Percentiles rank a stretch among this genome's conserved stretches.
phyloP scores from a whole-genome alignment of 345 rosid species.

The Xanthoceras sorbifolium region DNA sequence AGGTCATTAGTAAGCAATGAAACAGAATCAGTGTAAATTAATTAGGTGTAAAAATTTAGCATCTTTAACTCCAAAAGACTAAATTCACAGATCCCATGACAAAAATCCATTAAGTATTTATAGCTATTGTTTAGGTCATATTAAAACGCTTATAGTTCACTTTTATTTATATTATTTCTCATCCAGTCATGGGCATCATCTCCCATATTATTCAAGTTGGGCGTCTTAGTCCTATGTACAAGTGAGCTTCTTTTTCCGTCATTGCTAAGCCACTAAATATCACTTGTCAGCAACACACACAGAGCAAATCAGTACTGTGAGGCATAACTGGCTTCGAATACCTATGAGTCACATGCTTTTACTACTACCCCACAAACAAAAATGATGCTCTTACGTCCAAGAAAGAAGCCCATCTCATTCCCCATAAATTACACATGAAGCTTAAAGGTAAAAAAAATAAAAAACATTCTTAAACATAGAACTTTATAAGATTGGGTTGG shows the following conservation, averaged over 20 bases:
- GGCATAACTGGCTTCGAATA: background rate
- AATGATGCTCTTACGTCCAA: background rate
- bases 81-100: background rate
- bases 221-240: background rate
- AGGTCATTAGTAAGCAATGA: background rate
- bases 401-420: background rate
- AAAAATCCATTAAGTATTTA: background rate
- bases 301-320: background rate
- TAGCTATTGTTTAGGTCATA: background rate
- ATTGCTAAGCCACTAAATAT: background rate
- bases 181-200: background rate
- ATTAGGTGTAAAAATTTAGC: background rate
- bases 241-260: conserved; percentile 3
- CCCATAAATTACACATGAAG: background rate
- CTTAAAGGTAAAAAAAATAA: background rate
- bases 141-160: background rate
- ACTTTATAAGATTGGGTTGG: background rate
- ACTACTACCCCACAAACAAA: background rate
- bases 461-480: background rate
- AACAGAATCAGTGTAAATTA: background rate
- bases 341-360: background rate
- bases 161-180: background rate
- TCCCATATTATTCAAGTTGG: background rate
- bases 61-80: background rate
- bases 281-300: background rate